Percentiles rank a stretch among this genome's conserved stretches.
Evolutionary conservation across 495 filamentous ascomycete genomes (phyloP).

Genomic region (Penicillium psychrofluorescens): DNA sequence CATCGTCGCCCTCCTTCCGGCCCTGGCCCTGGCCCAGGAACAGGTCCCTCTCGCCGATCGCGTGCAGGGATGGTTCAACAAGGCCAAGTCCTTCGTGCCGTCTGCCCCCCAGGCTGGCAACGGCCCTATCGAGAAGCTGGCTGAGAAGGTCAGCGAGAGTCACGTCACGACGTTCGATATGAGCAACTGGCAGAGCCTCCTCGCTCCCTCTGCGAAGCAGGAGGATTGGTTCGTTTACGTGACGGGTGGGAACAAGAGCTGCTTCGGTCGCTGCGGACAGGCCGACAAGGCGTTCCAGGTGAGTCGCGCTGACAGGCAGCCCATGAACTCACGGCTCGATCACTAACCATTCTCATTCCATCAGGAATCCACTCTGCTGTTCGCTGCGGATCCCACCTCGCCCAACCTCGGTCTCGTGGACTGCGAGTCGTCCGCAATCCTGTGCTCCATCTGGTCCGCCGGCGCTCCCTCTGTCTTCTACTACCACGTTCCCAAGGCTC

Average conservation of each 20-base stretch:
- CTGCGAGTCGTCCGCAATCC: conserved; percentile 70
- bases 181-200: conserved; percentile 64
- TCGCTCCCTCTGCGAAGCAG: too few species aligned
- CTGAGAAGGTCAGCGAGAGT: conserved; percentile 49
- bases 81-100: conserved; percentile 53
- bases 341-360: conserved; percentile 1
- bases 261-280: conserved; percentile 56
- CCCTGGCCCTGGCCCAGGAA: conserved; percentile 64
- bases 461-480: conserved; percentile 66
- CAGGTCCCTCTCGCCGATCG: conserved; percentile 66
- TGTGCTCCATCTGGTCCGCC: conserved; percentile 78
- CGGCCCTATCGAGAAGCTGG: conserved; percentile 42
- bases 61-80: conserved; percentile 57
- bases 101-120: conserved; percentile 34
- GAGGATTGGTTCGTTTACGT: conserved; percentile 79
- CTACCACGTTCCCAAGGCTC: conserved; percentile 60
- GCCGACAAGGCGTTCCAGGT: conserved; percentile 53
- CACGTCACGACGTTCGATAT: conserved; percentile 55
- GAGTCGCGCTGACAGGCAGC: conserved; percentile 6
- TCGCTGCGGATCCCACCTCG: conserved; percentile 56
- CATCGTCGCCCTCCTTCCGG: conserved; percentile 56
- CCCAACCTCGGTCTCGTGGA: conserved; percentile 68
- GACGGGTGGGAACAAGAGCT: conserved; percentile 83
- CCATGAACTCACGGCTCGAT: too few species aligned
- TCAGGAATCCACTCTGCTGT: conserved; percentile 59